A percentile compares a stretch with the other conserved stretches of the same genome.
Conservation (phyloP, 805 yeast genomes). For the Lachancea dasiensis region DNA sequence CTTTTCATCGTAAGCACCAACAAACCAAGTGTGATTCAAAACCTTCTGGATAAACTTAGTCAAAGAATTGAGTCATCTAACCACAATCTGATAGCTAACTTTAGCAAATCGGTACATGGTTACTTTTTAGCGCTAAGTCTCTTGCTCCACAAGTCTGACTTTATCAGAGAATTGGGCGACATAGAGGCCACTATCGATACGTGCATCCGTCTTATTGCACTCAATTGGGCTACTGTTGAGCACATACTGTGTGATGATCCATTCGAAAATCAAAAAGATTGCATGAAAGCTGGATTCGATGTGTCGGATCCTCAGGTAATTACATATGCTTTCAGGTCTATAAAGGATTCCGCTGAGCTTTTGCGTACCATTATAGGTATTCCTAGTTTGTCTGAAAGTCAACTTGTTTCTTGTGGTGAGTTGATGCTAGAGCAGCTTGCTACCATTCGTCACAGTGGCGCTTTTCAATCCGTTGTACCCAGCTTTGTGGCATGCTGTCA, state of each 20-base stretch:
- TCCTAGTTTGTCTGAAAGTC: constrained; percentile 23
- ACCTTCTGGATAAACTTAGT: constrained; percentile 34
- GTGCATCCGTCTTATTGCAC: constrained; percentile 19
- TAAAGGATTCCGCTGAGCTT: constrained; percentile 65
- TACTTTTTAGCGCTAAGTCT: constrained; percentile 53
- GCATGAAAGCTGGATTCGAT: constrained; percentile 25
- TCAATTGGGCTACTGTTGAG: constrained; percentile 33
- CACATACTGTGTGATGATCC: constrained; percentile 59
- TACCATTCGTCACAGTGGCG: constrained; percentile 81
- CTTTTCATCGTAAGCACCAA: constrained; percentile 35
- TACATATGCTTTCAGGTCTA: constrained; percentile 76
- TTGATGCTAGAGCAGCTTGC: constrained; percentile 61
- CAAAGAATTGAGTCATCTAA: constrained; percentile 32
- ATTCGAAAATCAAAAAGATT: constrained; percentile 47
- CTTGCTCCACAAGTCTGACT: constrained; percentile 33
- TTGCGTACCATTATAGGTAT: constrained; percentile 40
- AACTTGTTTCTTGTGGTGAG: constrained; percentile 39
- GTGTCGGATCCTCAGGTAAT: constrained; percentile 42
- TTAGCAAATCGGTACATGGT: constrained; percentile 60
- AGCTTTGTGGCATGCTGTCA: constrained; percentile 63
- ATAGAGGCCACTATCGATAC: background rate
- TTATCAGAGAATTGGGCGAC: constrained; percentile 1
- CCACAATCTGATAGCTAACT: constrained; percentile 37
- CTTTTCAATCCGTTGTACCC: constrained; percentile 84
- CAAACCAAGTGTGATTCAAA: constrained; percentile 27